Evolutionary conservation across 2,329 filamentous ascomycete genomes (phyloP), one percentile per base, ranked within the genome.

Genomic region (Didymella pomorum): DNA sequence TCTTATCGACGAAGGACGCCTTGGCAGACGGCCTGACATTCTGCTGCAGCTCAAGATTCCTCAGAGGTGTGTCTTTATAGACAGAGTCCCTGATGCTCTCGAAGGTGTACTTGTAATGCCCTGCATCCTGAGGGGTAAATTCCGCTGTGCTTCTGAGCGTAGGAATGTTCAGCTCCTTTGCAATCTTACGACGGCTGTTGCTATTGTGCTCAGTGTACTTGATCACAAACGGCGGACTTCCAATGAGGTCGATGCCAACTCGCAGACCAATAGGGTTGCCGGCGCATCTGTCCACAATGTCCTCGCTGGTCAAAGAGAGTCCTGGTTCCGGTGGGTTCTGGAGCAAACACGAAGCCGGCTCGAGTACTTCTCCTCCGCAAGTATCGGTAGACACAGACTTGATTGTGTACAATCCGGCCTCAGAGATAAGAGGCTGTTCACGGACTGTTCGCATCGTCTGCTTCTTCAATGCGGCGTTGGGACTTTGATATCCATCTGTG

Each of bases 221-320:
- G 44, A 99, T 82, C n/a, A 83, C 82, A 78, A 99, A 99, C 1
- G 94, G 94, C 44, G 96, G 94, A 0, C 93, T 96, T 60, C 95
- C 95, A 26, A 94, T 90, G 37, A 99, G 83, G 73, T 98, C 93
- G 48, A 99, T 80, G 70, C 95, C 90, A 41, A 99, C 91, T 11
- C 90, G 86, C 53, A 99, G 84, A 39, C 95, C 95, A 61, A 99
- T 91, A 0, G 95, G 92, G 71, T 93, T 97, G 46, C 93, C 93
- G 33, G 93, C 94, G 75, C 95, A 99, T 74, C 96, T 96, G 76
- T 99, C 95, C 51, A 92, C 90, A 42, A 99, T 93, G 62, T 93
- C 89, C 67, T 96, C 90, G 7, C 87, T 84, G 29, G 84, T 85
- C 48, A 99, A 81, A 4, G 86, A 82, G 57, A 99, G 76, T 54